A percentile compares a stretch with the other conserved stretches of the same genome.
Evolutionary conservation across 164 flowering plant species (phyloP).

Genomic region (Tetrastigma voinierianum): DNA sequence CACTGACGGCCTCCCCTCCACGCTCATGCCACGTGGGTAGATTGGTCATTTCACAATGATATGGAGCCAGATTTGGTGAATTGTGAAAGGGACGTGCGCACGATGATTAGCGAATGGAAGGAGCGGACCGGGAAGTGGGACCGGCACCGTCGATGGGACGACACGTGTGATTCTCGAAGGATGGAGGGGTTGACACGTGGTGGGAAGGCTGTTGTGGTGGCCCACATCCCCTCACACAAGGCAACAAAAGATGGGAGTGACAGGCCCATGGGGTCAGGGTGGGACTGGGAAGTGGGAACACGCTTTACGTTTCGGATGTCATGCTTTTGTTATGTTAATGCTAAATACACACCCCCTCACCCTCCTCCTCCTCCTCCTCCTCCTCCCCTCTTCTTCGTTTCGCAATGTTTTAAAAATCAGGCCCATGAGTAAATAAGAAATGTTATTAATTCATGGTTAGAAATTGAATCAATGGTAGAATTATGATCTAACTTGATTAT

Average conservation of each 20-base stretch:
- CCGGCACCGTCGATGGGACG: slow-evolving; percentile 11
- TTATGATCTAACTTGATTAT: too few species aligned
- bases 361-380: not conserved
- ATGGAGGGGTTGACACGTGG: slow-evolving; percentile 29
- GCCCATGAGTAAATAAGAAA: too few species aligned
- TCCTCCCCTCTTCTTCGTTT: too few species aligned
- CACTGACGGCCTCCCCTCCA: not conserved
- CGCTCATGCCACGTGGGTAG: not conserved
- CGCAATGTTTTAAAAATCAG: too few species aligned
- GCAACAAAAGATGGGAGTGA: slow-evolving; percentile 26
- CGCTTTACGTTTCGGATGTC: slow-evolving; percentile 40
- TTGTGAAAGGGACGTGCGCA: not conserved
- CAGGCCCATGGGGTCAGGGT: slow-evolving; percentile 25
- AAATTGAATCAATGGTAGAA: too few species aligned
- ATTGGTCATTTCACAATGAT: not conserved
- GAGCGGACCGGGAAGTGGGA: slow-evolving; percentile 8
- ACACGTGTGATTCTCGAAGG: slow-evolving; percentile 29
- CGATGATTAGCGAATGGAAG: slow-evolving; percentile 1
- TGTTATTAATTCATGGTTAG: too few species aligned
- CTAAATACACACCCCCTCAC: slow-evolving; percentile 4
- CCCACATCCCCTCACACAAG: slow-evolving; percentile 31
- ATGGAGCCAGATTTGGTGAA: too few species aligned
- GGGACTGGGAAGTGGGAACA: too few species aligned
- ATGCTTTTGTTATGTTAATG: slow-evolving; percentile 50
- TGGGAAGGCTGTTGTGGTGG: slow-evolving; percentile 17